A percentile compares a stretch with the other conserved stretches of the same genome.
Conservation (phyloP, 2,329 filamentous ascomycete species). For the Clarireedia paspali region DNA sequence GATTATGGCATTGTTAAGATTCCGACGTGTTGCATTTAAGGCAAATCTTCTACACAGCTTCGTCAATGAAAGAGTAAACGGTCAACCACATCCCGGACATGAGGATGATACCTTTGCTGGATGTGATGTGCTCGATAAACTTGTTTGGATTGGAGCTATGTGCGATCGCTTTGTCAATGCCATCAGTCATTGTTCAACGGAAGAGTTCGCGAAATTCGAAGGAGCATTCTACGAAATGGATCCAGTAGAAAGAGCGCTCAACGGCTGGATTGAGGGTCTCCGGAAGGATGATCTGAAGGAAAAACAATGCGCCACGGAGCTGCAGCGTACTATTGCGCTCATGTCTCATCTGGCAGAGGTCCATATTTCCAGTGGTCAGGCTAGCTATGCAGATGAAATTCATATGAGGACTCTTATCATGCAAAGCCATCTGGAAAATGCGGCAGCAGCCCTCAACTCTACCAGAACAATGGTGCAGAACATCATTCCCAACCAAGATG, state of each 20-base stretch:
- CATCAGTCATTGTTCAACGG: conserved; percentile 69
- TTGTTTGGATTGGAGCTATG: conserved; percentile 76
- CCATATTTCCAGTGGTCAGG: conserved; percentile 61
- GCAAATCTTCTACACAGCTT: conserved; percentile 70
- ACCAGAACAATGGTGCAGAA: conserved; percentile 59
- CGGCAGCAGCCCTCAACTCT: conserved; percentile 59
- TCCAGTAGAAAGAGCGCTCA: conserved; percentile 82
- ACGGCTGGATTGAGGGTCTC: conserved; percentile 78
- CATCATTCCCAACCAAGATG: conserved; percentile 46
- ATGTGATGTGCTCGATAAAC: conserved; percentile 76
- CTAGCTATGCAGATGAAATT: conserved; percentile 69
- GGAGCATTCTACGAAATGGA: conserved; percentile 80
- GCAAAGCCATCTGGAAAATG: conserved; percentile 75
- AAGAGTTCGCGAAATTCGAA: conserved; percentile 72
- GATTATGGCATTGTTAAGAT: conserved; percentile 78
- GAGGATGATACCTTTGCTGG: conserved; percentile 74
- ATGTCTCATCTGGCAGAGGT: conserved; percentile 81
- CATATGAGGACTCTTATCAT: conserved; percentile 70
- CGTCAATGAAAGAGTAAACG: conserved; percentile 68
- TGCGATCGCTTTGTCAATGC: conserved; percentile 77
- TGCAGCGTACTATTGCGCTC: conserved; percentile 77
- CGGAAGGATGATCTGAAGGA: conserved; percentile 81
- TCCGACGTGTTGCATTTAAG: conserved; percentile 85
- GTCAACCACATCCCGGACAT: conserved; percentile 57
- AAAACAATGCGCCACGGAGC: conserved; percentile 70